These are phyloP conservation scores for Acanthamoeba sp. DNA, from an alignment of 208 protist species.

Conservation along the genomic window DNA sequence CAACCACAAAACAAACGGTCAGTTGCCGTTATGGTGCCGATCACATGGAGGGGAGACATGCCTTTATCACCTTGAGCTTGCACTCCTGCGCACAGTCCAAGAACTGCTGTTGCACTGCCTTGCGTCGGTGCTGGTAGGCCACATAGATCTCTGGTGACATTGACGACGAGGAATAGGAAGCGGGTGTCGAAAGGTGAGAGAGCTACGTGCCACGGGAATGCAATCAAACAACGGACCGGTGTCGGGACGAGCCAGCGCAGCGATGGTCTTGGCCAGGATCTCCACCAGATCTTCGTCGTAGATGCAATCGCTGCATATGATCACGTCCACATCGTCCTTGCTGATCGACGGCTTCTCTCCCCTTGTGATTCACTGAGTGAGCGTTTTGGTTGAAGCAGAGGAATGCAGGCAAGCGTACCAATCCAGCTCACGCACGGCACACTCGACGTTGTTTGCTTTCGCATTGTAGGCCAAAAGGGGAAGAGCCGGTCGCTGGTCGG, in stretches of 20 bases:
- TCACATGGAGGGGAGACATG: not conserved
- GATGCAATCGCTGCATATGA: slow-evolving; percentile 52
- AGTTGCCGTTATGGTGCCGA: not conserved
- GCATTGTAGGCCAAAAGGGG: slow-evolving; percentile 47
- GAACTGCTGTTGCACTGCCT: slow-evolving; percentile 51
- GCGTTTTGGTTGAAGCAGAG: not conserved
- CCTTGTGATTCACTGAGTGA: not conserved
- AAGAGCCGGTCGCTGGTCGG: slow-evolving; percentile 13
- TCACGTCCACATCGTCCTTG: slow-evolving; percentile 47
- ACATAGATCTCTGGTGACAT: slow-evolving; percentile 26
- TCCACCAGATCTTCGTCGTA: slow-evolving; percentile 53
- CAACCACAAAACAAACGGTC: not conserved
- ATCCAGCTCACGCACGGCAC: slow-evolving; percentile 34
- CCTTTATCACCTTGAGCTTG: slow-evolving; percentile 12
- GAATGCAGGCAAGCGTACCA: not conserved
- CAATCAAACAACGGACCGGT: not conserved
- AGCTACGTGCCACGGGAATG: not conserved
- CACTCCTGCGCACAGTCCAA: slow-evolving; percentile 14
- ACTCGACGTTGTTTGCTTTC: slow-evolving; percentile 44
- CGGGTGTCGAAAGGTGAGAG: not conserved
- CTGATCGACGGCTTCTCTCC: slow-evolving; percentile 15
- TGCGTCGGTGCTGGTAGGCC: slow-evolving; percentile 50
- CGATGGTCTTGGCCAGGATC: slow-evolving; percentile 39
- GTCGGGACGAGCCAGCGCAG: slow-evolving; percentile 14
- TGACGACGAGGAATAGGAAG: not conserved